Evolutionary conservation across 805 yeast species (phyloP), one percentile per base, ranked within the genome.

Genomic region (Monosporozyma siamensis): DNA sequence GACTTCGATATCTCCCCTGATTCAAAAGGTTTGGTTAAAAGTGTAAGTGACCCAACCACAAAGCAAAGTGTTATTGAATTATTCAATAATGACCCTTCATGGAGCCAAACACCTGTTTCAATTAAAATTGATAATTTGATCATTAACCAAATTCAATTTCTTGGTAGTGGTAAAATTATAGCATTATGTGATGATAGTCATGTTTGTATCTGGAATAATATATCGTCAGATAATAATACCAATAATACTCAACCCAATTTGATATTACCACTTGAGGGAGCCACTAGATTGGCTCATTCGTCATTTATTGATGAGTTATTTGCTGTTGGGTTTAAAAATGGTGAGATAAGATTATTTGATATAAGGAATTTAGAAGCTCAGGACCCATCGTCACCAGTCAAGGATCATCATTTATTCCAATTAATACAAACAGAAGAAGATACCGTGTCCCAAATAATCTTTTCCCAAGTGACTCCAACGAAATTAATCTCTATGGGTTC

Each of bases 291-390:
- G 27, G 61, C 47, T 24, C 43, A 41, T 2, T 54, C 63, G 1
- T 55, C 52, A 8, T 40, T 50, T 4, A 40, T 56, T 4, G 56
- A 55, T 14, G 51, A 55, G 4, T 25, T 59, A 15, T 57, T 60
- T 37, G 48, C 54, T n/a, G 52, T 59, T 4, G 66, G 66, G 34
- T 47, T 60, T 2, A 48, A 45, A 24, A 49, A 51, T 4, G 65
- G 65, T 34, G 45, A 45, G 21, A 46, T 60, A 34, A 59, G 57
- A 29, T 37, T 60, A 24, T 61, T 63, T 63, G 65, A 61, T 41
- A 32, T 56, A n/a, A 53, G 65, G 42, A 46, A 55, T 4, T 44
- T 54, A 7, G 38, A 48, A 22, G 56, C 53, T 10, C 25, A 30
- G 12, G 38, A 35, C 6, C 10, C n/a, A 10, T 9, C 25, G 8